Base-by-base conservation (phyloP, 2,329 filamentous ascomycete genomes). In the Neodidymelliopsis sp. region DNA sequence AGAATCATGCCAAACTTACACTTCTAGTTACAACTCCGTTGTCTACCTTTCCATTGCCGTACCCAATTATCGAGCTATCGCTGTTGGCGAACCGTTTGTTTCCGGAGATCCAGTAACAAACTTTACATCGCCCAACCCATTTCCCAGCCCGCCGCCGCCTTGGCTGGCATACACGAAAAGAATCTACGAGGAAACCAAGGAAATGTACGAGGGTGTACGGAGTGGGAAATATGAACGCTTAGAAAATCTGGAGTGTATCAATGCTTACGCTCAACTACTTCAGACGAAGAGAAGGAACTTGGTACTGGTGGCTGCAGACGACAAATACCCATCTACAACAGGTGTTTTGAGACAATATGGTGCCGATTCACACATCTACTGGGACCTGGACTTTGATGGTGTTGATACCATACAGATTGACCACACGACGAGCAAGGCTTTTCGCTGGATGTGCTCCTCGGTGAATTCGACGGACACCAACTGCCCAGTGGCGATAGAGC, bases 1-100 rank as follows among this genome's bases (percentile, higher is more conserved):
- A 9, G 28, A 56, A 45, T 57, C n/a, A n/a, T n/a, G n/a, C n/a
- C n/a, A 31, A 6, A 45, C 33, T 28, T 6, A 37, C 23, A 27
- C 5, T 18, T 20, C 6, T 13, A 62, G 59, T n/a, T 65, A 62
- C 45, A 63, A 62, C 33, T 65, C 61, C 6, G 38, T 51, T 1
- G 58, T 64, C 2, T 63, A 56, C 42, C 20, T 27, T 6, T 56
- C 59, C 2, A 51, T 53, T 16, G 12, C 23, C 4, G 34, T 41
- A 5, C 45, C 46, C 11, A 7, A 2, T 6, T 42, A 42, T 13
- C 4, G 5, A 13, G 39, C 30, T 3, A 15, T 23, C n/a, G 3
- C 18, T 13, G 39, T 34, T 4, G 25, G 15, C 16, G 27, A 42
- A 15, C 6, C 39, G 4, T 42, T 23, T 12, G 4, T 31, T 23